Evolutionary conservation across 805 yeast species (phyloP).

Genomic region (Pichia manshurica): DNA sequence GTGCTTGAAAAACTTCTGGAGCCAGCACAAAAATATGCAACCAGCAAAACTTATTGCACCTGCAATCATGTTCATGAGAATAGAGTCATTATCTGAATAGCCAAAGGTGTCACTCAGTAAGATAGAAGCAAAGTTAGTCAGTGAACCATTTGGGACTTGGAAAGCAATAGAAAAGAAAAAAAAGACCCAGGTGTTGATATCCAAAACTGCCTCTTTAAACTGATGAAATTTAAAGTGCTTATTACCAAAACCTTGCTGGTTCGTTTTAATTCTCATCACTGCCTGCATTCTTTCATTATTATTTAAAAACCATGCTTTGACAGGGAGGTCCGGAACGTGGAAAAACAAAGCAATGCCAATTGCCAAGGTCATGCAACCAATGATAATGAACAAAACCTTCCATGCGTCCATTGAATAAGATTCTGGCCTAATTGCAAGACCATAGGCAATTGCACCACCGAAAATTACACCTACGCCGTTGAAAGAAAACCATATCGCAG

Average conservation of each 20-base stretch:
- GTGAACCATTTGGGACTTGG: constrained; percentile 32
- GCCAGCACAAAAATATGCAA: constrained; percentile 27
- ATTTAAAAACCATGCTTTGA: constrained; percentile 31
- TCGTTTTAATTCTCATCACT: constrained; percentile 28
- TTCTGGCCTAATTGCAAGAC: constrained; percentile 25
- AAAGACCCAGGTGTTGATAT: constrained; percentile 40
- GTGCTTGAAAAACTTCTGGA: constrained; percentile 21
- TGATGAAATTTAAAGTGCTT: constrained; percentile 25
- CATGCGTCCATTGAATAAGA: constrained; percentile 24
- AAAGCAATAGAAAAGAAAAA: constrained; percentile 21
- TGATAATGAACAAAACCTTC: constrained; percentile 30
- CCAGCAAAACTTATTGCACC: constrained; percentile 30
- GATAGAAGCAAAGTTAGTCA: constrained; percentile 43
- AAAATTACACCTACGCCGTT: constrained; percentile 29
- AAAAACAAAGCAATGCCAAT: constrained; percentile 28
- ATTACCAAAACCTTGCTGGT: constrained; percentile 33
- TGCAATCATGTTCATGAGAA: constrained; percentile 24
- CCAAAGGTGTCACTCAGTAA: constrained; percentile 30
- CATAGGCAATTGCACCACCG: constrained; percentile 30
- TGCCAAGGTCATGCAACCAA: constrained; percentile 30
- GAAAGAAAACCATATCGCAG: constrained; percentile 27
- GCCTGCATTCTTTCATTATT: constrained; percentile 34
- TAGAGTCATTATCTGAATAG: constrained; percentile 22
- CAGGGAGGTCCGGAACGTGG: constrained; percentile 30
- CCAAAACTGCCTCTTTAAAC: constrained; percentile 24